Base-by-base conservation (phyloP, 768 basidiomycete species). In the Xerocomellus intermedius region DNA sequence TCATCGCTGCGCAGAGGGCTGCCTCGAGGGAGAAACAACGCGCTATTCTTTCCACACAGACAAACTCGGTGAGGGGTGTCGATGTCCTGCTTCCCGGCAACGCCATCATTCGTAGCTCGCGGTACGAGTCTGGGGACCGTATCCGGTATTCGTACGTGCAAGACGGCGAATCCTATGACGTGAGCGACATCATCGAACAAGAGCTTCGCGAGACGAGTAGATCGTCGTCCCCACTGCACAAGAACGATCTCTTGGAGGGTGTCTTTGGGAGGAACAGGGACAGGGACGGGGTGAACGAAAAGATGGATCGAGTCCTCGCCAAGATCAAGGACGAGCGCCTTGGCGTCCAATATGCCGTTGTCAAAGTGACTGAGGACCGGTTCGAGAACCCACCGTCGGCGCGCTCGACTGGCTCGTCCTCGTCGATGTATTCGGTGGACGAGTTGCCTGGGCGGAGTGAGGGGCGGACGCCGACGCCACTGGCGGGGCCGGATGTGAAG, bases 141-240 rank as follows among this genome's bases (percentile, higher is more conserved):
- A 87, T 94, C 74, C 86, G 95, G 0, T 99, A 99, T 69, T 97
- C 95, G 37, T 98, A 93, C 68, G 89, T 98, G 39, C 87, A 93
- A 58, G 92, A 94, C 57, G 96, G 94, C 3, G 91, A 91, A 73
- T 89, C 88, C 0, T 89, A 86, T 64, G 96, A 98, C 69, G 93
- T 98, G 68, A 94, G 91, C 64, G 89, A 96, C 58, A 87, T 97
- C 47, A 81, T 98, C 44, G 93, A 95, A 66, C 84, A 91, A 70
- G 96, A 96, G 62, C 89, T 90, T 79, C 75, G 82, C n/a, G 83
- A 80, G 28, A 75, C 75, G 37, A 73, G 70, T 37, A 65, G 64
- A 16, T 44, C 64, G 14, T 69, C 75, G 30, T 55, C 65, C 1
- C 62, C 54, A 2, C 19, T 21, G n/a, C 51, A 43, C 1, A 77